A percentile compares a stretch with the other conserved stretches of the same genome.
Evolutionary conservation across 306 rosid genomes (phyloP).

Genomic region (Castanopsis chinensis): DNA sequence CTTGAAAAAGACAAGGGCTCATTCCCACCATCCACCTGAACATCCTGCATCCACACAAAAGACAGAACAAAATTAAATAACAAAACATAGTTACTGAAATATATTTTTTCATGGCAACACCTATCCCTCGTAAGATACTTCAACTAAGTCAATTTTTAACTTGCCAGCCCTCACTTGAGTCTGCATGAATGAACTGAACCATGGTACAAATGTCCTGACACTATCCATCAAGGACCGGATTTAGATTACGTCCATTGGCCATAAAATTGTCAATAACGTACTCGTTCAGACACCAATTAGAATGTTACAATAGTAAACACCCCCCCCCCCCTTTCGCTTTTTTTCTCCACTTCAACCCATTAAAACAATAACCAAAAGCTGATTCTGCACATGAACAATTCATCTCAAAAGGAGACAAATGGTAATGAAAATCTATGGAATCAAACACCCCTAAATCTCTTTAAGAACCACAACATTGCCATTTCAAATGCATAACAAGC

Average conservation of each 20-base stretch:
- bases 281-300: neutral
- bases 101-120: neutral
- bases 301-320: too few relatives aligned
- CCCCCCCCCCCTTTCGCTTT: too few relatives aligned
- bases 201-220: neutral
- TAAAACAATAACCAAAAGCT: neutral
- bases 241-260: neutral
- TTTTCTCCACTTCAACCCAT: neutral
- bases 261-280: neutral
- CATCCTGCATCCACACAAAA: conserved; percentile 41
- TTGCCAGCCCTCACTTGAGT: neutral
- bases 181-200: neutral
- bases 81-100: neutral
- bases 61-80: conserved; percentile 2
- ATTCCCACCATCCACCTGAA: conserved; percentile 31
- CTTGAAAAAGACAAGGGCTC: conserved; percentile 37
- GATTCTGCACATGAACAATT: neutral
- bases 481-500: neutral
- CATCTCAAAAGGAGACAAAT: neutral
- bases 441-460: neutral
- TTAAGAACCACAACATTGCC: neutral
- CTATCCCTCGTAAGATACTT: neutral
- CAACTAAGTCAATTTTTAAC: neutral
- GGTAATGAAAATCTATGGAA: neutral
- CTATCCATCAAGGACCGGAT: neutral